These are phyloP conservation scores for Zarea fungicola DNA, from an alignment of 2,329 filamentous ascomycete genomes.

Conservation along the genomic window DNA sequence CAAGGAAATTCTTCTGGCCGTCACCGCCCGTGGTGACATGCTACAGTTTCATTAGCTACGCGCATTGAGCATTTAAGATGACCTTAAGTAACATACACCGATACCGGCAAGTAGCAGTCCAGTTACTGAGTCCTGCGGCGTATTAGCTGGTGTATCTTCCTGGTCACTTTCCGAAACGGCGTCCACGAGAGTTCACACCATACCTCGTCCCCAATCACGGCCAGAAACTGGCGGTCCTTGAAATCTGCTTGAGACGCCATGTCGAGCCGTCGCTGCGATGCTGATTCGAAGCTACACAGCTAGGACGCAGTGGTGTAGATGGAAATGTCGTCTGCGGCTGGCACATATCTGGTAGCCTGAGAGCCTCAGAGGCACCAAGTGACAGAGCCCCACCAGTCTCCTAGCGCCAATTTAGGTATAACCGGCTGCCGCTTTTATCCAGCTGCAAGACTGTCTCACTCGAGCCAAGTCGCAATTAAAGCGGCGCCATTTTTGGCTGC, in stretches of 20 bases:
- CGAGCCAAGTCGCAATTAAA: neutral
- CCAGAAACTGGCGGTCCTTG: slow-evolving; percentile 90
- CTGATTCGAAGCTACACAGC: neutral
- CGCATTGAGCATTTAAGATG: neutral
- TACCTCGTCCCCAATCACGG: slow-evolving; percentile 96
- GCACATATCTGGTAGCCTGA: neutral
- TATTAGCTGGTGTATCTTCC: slow-evolving; percentile 17
- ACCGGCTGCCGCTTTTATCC: slow-evolving; percentile 4
- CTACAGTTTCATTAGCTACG: slow-evolving; percentile 39
- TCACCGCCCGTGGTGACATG: slow-evolving; percentile 87
- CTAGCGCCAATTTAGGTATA: neutral
- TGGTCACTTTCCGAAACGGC: neutral
- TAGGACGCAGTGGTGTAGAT: neutral
- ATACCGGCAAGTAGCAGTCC: slow-evolving; percentile 92
- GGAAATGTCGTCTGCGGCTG: slow-evolving; percentile 1
- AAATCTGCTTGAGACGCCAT: slow-evolving; percentile 54
- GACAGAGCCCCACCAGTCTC: neutral
- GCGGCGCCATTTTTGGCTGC: neutral
- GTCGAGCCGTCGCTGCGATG: slow-evolving; percentile 15
- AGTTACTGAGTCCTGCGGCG: slow-evolving; percentile 83
- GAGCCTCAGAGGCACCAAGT: neutral
- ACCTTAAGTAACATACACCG: slow-evolving; percentile 56
- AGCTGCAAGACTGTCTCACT: neutral
- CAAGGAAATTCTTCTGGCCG: slow-evolving; percentile 94
- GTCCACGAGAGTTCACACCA: neutral